Conservation (phyloP, 1,139 yeast genomes). For the Magnusiomyces fungicola region DNA sequence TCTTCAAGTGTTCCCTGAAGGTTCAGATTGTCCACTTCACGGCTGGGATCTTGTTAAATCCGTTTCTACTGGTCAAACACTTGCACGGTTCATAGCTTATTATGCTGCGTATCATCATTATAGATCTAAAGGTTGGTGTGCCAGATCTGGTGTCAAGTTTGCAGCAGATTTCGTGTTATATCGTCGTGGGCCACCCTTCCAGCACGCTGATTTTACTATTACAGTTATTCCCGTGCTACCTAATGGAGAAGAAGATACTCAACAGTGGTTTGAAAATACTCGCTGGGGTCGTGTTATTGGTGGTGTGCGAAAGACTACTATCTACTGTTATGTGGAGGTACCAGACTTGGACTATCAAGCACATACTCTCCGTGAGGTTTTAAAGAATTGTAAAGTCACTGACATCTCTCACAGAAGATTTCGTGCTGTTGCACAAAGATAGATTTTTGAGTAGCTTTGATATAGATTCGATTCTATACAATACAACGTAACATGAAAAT, state of each 20-base stretch:
- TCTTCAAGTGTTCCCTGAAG: constrained; percentile 20
- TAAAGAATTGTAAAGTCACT: not conserved
- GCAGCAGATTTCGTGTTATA: constrained; percentile 79
- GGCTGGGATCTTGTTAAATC: constrained; percentile 16
- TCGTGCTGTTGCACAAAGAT: not conserved
- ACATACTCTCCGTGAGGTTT: not conserved
- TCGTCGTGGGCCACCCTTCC: constrained; percentile 88
- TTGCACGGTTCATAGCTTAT: constrained; percentile 29
- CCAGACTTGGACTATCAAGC: constrained; percentile 30
- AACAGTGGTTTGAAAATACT: constrained; percentile 61
- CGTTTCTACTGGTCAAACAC: constrained; percentile 6
- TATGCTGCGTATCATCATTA: constrained; percentile 82
- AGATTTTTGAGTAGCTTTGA: not conserved
- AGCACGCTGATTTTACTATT: constrained; percentile 81
- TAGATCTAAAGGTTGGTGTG: constrained; percentile 92
- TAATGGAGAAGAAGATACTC: constrained; percentile 59
- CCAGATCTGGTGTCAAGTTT: constrained; percentile 82
- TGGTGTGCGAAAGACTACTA: constrained; percentile 74
- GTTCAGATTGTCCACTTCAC: constrained; percentile 8
- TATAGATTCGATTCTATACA: too few relatives aligned
- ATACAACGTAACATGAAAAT: too few relatives aligned
- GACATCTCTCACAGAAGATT: not conserved
- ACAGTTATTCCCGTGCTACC: constrained; percentile 40
- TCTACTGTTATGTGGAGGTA: constrained; percentile 56
- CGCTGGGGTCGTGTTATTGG: constrained; percentile 74